Percentiles rank a stretch among this genome's conserved stretches.
phyloP scores from a whole-genome alignment of 495 filamentous ascomycete genomes.

The Usnea hakonensis region DNA sequence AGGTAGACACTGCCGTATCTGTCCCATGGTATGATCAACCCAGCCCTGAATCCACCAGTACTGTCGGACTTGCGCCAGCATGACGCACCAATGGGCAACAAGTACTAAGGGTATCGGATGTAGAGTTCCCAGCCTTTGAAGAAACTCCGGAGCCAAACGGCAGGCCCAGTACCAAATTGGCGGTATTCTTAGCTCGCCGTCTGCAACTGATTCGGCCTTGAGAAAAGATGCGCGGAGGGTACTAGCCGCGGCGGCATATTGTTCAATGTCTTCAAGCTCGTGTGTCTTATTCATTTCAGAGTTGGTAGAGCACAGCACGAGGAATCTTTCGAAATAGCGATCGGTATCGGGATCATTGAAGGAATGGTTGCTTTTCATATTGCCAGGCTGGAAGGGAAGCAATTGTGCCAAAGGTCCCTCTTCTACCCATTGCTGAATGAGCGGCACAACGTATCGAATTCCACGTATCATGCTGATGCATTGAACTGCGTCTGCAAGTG shows the following conservation, averaged over 20 bases:
- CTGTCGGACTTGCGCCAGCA: conserved; percentile 38
- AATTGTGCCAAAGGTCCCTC: conserved; percentile 30
- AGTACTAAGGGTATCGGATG: conserved; percentile 48
- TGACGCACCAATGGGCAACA: conserved; percentile 44
- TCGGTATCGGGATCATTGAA: conserved; percentile 28
- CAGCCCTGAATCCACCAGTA: conserved; percentile 47
- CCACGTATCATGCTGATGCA: conserved; percentile 37
- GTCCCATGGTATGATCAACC: conserved; percentile 26
- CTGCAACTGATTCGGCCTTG: conserved; percentile 15
- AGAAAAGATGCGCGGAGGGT: conserved; percentile 27
- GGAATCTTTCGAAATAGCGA: conserved; percentile 10
- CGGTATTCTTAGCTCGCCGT: conserved; percentile 25
- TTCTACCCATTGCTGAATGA: conserved; percentile 29
- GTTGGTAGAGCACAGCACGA: conserved; percentile 11
- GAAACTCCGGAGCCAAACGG: conserved; percentile 42
- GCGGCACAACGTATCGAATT: conserved; percentile 30
- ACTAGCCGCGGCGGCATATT: conserved; percentile 30
- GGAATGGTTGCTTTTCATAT: conserved; percentile 36
- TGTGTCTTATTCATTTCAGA: conserved; percentile 8
- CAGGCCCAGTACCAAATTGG: conserved; percentile 40
- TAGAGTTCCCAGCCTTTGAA: conserved; percentile 41
- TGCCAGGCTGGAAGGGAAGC: conserved; percentile 25
- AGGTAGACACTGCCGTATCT: conserved; percentile 22
- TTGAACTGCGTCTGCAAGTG: conserved; percentile 28
- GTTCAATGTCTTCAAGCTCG: conserved; percentile 28